phyloP scores from a whole-genome alignment of 1,284 basidiomycete genomes.

The Psilocybe mexicana region DNA sequence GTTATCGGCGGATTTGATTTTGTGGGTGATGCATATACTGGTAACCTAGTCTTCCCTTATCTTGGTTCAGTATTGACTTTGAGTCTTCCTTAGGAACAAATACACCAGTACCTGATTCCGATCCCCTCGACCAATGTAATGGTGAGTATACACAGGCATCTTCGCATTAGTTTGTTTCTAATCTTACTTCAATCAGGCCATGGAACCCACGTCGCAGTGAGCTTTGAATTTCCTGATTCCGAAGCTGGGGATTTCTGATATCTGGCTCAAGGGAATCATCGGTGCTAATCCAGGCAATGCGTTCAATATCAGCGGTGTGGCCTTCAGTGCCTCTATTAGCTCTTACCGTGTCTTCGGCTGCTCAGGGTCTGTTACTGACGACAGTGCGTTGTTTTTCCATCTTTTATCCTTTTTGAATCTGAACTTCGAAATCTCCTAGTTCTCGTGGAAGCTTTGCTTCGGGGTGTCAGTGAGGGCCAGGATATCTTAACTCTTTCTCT shows the following conservation, averaged over 20 bases:
- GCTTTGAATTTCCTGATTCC: conserved; percentile 8
- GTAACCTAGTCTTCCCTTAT: conserved; percentile 9
- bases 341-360: conserved; percentile 55
- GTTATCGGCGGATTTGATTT: conserved; percentile 55
- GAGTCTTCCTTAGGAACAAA: conserved; percentile 37
- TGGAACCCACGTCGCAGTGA: conserved; percentile 61
- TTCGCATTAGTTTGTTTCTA: neutral
- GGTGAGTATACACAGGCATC: conserved; percentile 13
- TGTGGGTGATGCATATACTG: conserved; percentile 34
- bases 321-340: conserved; percentile 44
- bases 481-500: conserved; percentile 68
- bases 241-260: neutral
- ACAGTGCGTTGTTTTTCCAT: conserved; percentile 33
- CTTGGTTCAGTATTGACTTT: conserved; percentile 5
- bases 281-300: conserved; percentile 55
- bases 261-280: conserved; percentile 52
- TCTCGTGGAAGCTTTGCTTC: conserved; percentile 49
- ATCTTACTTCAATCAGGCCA: conserved; percentile 38
- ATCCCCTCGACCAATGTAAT: conserved; percentile 47
- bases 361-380: conserved; percentile 43
- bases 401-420: neutral
- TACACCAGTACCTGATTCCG: conserved; percentile 44
- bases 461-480: conserved; percentile 47
- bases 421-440: conserved; percentile 30
- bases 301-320: conserved; percentile 58